Base-by-base conservation (phyloP, 306 rosid genomes). In the Cucurbita maxima region DNA sequence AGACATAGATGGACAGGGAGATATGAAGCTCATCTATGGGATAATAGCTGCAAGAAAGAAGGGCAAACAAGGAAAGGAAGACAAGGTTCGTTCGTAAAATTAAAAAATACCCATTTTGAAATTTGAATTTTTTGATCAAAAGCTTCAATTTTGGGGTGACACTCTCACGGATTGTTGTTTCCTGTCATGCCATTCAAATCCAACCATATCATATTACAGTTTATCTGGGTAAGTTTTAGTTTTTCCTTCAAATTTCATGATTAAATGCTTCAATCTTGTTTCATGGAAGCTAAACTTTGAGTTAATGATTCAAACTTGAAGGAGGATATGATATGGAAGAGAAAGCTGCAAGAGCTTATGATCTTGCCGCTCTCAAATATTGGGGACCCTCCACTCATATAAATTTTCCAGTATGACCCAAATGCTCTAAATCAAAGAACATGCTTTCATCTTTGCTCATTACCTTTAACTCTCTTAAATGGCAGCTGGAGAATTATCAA, bases 321-420 rank as follows among this genome's bases (percentile, higher is more conserved):
- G 92, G 92, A 50, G 92, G 92, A 48, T 87, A 87, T 83, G 92
- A 87, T 75, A 81, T 85, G 92, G 92, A 87, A 80, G 86, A 87
- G 73, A 87, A 87, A 83, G 92, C 89, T 81, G 92, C 92, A 12
- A 85, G 89, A 76, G 88, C 92, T 72, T 85, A 87, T 75, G 92
- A 87, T 82, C 89, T 80, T 58, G 92, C 92, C 0, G 92, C 92
- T 74, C 89, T 87, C 81, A 87, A 87, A 86, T 87, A 87, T 60
- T 87, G 92, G 92, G 92, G 89, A 47, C 88, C 89, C 79, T 85
- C 92, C 71, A 85, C 87, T 58, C 92, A 85, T 75, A 82, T 87
- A 19, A 87, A 87, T 70, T 87, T 87, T 82, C 85, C 89, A 48
- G 92, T 87, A 87, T 37, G 72, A 30, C 34, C 34, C 34, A 30